These are phyloP conservation scores for Calycina marina DNA, from an alignment of 2,329 filamentous ascomycete species.

Conservation along the genomic window DNA sequence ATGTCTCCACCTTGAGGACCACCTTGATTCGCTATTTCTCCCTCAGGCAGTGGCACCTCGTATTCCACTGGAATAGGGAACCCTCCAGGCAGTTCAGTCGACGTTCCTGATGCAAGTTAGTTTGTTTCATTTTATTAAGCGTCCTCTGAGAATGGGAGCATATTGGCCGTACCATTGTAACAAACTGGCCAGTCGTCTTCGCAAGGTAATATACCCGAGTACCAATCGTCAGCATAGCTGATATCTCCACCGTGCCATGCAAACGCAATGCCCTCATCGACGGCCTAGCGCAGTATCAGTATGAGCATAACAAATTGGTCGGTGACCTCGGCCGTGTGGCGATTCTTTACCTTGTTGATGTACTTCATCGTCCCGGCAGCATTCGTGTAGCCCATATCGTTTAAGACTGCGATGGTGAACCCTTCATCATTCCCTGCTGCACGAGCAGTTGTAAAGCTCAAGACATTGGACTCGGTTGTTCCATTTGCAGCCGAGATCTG, in stretches of 20 bases:
- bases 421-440: constrained; percentile 27
- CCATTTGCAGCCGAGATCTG: constrained; percentile 33
- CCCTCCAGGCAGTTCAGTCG: constrained; percentile 5
- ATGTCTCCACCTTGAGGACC: constrained; percentile 25
- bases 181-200: constrained; percentile 32
- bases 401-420: constrained; percentile 33
- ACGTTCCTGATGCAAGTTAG: too few relatives aligned
- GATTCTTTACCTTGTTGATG: too few relatives aligned
- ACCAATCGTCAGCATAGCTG: constrained; percentile 36
- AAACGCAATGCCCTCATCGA: constrained; percentile 31
- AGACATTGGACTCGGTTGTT: constrained; percentile 30
- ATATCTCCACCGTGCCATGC: constrained; percentile 39
- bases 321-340: too few relatives aligned
- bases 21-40: constrained; percentile 23
- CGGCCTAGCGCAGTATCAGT: constrained; percentile 25
- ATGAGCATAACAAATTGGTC: too few relatives aligned
- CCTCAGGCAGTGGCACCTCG: constrained; percentile 31
- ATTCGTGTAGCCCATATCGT: constrained; percentile 40
- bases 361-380: constrained; percentile 32
- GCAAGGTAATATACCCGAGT: constrained; percentile 34
- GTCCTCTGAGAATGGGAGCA: too few relatives aligned
- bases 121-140: too few relatives aligned
- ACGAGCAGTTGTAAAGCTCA: constrained; percentile 32
- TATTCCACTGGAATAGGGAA: constrained; percentile 21
- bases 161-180: constrained; percentile 38